Conservation (phyloP, 1,284 basidiomycete genomes). For the Leucoagaricus sp. region DNA sequence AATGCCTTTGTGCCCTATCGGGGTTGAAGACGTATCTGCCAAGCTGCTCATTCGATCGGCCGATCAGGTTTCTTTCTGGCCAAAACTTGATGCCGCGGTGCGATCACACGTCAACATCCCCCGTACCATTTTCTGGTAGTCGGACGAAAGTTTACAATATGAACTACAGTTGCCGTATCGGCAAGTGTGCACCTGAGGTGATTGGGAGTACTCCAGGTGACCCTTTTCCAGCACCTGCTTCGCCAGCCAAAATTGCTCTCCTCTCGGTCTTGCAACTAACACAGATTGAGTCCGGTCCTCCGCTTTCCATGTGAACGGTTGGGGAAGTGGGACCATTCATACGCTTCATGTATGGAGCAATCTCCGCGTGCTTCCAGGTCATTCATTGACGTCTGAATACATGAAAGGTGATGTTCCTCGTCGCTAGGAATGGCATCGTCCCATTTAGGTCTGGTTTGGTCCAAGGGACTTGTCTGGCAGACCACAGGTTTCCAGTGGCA, state of each 20-base stretch:
- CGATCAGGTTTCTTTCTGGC: slow-evolving; percentile 9
- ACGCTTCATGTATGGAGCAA: slow-evolving; percentile 4
- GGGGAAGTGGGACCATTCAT: not conserved
- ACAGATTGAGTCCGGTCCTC: not conserved
- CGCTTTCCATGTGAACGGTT: not conserved
- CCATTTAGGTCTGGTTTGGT: not conserved
- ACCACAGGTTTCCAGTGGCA: not conserved
- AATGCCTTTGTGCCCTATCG: not conserved
- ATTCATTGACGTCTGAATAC: not conserved
- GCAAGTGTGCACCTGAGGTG: not conserved
- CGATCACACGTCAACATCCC: not conserved
- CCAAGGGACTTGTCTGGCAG: slow-evolving; percentile 3
- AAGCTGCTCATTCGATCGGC: not conserved
- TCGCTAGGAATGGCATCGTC: not conserved
- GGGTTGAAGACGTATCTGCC: slow-evolving; percentile 1
- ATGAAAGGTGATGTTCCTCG: not conserved
- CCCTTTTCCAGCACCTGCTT: not conserved
- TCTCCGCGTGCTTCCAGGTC: slow-evolving; percentile 1
- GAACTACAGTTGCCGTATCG: not conserved
- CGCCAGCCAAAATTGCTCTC: not conserved
- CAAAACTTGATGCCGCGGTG: not conserved
- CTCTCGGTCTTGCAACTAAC: not conserved
- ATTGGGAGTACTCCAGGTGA: not conserved
- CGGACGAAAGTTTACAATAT: not conserved
- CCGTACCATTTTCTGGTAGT: not conserved